Evolutionary conservation across 768 basidiomycete species (phyloP).

Genomic region (Phylloporus sp.): DNA sequence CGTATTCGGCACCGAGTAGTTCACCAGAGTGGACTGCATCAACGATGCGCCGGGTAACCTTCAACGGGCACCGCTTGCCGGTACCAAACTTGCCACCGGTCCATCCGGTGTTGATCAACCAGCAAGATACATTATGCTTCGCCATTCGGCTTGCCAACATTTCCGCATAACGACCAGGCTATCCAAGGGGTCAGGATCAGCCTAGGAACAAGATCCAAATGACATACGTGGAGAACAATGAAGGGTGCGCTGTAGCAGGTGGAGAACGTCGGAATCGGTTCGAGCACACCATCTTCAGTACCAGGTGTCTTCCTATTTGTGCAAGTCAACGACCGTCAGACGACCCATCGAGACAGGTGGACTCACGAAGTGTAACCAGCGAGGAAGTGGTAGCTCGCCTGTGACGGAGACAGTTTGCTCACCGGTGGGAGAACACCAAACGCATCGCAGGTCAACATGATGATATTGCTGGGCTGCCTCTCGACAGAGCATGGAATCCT

Average conservation of each 20-base stretch:
- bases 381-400: constrained; percentile 97
- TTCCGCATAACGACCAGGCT: constrained; percentile 91
- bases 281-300: constrained; percentile 95
- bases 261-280: constrained; percentile 98
- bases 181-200: constrained; percentile 5
- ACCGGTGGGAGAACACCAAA: constrained; percentile 98
- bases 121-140: constrained; percentile 86
- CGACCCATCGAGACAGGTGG: neutral
- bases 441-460: constrained; percentile 97
- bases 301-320: constrained; percentile 86
- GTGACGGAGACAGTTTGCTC: constrained; percentile 85
- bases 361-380: constrained; percentile 92
- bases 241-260: constrained; percentile 99
- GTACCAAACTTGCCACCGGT: constrained; percentile 89
- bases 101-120: constrained; percentile 99
- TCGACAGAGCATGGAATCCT: constrained; percentile 88
- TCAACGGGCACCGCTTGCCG: constrained; percentile 94
- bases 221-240: constrained; percentile 84
- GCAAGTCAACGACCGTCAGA: constrained; percentile 14
- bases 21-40: constrained; percentile 95
- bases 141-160: constrained; percentile 97
- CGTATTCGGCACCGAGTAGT: constrained; percentile 82
- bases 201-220: neutral
- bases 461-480: constrained; percentile 88
- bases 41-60: constrained; percentile 93